A percentile compares a stretch with the other conserved stretches of the same genome.
Evolutionary conservation across 1,284 basidiomycete species (phyloP).

Genomic region (Leccinum olivaceoglutinosum): DNA sequence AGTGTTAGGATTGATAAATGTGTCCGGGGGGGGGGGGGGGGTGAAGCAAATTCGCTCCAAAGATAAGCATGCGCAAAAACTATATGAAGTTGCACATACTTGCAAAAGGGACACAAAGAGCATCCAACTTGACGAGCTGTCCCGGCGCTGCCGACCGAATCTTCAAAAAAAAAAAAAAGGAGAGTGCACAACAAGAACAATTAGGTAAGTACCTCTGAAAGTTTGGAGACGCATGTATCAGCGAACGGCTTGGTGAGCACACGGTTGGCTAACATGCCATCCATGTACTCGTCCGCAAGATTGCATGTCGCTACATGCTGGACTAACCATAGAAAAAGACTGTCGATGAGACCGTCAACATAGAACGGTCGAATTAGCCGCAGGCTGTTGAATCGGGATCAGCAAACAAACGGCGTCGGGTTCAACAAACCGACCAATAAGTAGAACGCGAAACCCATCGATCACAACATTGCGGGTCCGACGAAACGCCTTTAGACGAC

Average conservation of each 20-base stretch:
- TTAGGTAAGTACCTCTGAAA: slow-evolving; percentile 54
- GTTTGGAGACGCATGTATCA: slow-evolving; percentile 60
- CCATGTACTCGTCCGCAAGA: slow-evolving; percentile 75
- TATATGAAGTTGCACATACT: too few species aligned
- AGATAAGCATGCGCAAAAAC: too few species aligned
- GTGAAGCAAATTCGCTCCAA: too few species aligned
- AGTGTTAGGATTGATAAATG: slow-evolving; percentile 67
- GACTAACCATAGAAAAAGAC: slow-evolving; percentile 79
- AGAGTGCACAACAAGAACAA: not conserved
- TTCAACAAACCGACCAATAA: slow-evolving; percentile 56
- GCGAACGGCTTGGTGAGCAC: slow-evolving; percentile 61
- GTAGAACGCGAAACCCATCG: slow-evolving; percentile 79
- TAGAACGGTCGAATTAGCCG: slow-evolving; percentile 76
- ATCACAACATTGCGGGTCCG: slow-evolving; percentile 63
- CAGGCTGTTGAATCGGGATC: slow-evolving; percentile 42
- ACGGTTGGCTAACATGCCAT: slow-evolving; percentile 62
- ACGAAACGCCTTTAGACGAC: slow-evolving; percentile 71
- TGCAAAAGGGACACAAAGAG: too few species aligned
- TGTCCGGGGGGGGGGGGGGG: slow-evolving; percentile 39
- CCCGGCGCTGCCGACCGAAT: too few species aligned
- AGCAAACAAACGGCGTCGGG: not conserved
- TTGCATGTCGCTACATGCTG: slow-evolving; percentile 74
- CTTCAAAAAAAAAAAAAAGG: slow-evolving; percentile 28
- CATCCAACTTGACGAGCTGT: too few species aligned
- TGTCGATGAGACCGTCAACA: slow-evolving; percentile 78